These are phyloP conservation scores for Melampsora americana DNA, from an alignment of 1,284 basidiomycete genomes.

Conservation along the genomic window DNA sequence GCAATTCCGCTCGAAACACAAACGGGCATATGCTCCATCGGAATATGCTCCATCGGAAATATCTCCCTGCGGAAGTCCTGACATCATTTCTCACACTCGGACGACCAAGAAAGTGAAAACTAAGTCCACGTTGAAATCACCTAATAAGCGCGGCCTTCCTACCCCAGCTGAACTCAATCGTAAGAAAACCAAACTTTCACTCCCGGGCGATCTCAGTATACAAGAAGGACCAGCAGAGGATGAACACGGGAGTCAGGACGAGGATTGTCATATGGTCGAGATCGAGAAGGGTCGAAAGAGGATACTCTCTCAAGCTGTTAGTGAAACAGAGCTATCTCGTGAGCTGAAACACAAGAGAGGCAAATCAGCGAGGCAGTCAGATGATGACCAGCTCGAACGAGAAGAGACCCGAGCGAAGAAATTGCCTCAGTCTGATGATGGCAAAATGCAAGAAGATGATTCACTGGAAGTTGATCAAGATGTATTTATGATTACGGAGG, in stretches of 20 bases:
- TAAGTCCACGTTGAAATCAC: not conserved
- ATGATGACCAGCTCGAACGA: not conserved
- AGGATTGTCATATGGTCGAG: not conserved
- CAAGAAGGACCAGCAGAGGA: not conserved
- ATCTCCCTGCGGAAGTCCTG: not conserved
- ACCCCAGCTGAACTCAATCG: not conserved
- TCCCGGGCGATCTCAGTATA: not conserved
- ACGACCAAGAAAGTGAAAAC: slow-evolving; percentile 8
- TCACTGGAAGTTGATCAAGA: slow-evolving; percentile 25
- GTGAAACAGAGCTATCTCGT: slow-evolving; percentile 25
- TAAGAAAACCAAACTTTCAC: slow-evolving; percentile 1
- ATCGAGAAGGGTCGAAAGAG: slow-evolving; percentile 15
- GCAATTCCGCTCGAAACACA: not conserved
- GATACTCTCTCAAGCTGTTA: slow-evolving; percentile 29
- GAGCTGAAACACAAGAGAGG: slow-evolving; percentile 28
- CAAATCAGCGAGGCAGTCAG: slow-evolving; percentile 15
- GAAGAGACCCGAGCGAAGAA: too few relatives aligned
- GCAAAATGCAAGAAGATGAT: slow-evolving; percentile 9
- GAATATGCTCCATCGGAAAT: slow-evolving; percentile 2
- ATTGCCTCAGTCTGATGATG: not conserved
- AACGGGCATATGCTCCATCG: not conserved
- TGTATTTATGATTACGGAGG: slow-evolving; percentile 32
- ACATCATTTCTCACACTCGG: not conserved
- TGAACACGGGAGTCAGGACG: not conserved
- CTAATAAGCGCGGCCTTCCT: not conserved